Conservation (phyloP, 1,284 basidiomycete species). For the Tilletiopsis washingtonensis region DNA sequence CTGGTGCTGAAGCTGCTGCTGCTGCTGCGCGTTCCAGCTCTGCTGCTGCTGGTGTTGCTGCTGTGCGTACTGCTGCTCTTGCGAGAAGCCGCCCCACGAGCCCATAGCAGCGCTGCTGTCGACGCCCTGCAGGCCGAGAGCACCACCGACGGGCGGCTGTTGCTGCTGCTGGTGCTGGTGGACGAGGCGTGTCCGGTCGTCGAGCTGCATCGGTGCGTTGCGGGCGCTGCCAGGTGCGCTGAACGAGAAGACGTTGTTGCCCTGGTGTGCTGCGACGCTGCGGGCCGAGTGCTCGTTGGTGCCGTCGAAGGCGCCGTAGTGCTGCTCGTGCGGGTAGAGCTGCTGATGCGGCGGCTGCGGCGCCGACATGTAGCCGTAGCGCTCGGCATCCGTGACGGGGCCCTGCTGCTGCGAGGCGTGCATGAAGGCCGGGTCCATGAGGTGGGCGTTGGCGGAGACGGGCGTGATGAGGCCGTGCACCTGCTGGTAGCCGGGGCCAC, state of each 20-base stretch:
- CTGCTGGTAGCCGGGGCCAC: slow-evolving; percentile 1
- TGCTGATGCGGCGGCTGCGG: slow-evolving; percentile 1
- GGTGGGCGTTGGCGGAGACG: slow-evolving; percentile 2
- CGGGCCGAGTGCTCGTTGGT: background rate
- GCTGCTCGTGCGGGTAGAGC: slow-evolving; percentile 1
- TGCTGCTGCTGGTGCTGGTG: background rate
- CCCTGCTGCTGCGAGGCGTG: background rate
- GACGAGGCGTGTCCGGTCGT: background rate
- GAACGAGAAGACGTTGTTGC: background rate
- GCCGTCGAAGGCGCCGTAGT: background rate
- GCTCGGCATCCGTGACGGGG: background rate
- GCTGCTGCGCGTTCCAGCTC: background rate
- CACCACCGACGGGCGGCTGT: background rate
- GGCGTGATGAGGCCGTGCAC: slow-evolving; percentile 7
- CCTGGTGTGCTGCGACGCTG: background rate
- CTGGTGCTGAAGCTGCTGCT: slow-evolving; percentile 1
- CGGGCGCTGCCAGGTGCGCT: background rate
- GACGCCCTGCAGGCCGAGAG: slow-evolving; percentile 1
- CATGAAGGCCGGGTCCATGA: slow-evolving; percentile 7
- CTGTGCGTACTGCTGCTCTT: slow-evolving; percentile 1
- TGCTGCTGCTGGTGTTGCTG: background rate
- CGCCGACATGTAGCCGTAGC: slow-evolving; percentile 6
- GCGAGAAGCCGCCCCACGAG: background rate
- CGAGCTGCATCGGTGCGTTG: background rate
- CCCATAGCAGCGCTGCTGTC: background rate